These are phyloP conservation scores for Balakata baccata DNA, from an alignment of 345 rosid species.

Conservation along the genomic window DNA sequence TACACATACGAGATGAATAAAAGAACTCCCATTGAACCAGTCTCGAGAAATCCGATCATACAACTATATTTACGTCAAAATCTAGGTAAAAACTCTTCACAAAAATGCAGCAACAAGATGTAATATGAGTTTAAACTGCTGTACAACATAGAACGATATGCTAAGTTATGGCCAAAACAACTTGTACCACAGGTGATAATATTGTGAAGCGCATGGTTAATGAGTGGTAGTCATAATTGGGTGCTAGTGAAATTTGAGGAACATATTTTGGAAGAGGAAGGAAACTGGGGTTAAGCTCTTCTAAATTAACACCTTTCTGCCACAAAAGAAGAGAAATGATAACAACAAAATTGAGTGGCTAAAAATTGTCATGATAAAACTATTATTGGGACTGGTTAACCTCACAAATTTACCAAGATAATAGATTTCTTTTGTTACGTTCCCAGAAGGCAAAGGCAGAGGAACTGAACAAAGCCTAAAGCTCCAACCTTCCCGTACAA, in stretches of 20 bases:
- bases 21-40: neutral
- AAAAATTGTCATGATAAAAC: neutral
- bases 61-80: neutral
- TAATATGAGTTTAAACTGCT: neutral
- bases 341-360: conserved; percentile 12
- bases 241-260: conserved; percentile 70
- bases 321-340: conserved; percentile 17
- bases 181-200: conserved; percentile 86
- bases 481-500: conserved; percentile 54
- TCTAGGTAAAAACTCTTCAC: neutral
- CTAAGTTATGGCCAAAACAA: neutral
- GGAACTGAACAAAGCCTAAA: conserved; percentile 65
- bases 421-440: conserved; percentile 37
- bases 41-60: neutral
- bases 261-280: conserved; percentile 81
- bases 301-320: conserved; percentile 53
- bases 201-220: conserved; percentile 77
- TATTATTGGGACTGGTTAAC: neutral
- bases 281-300: conserved; percentile 61
- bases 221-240: conserved; percentile 79
- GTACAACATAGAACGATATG: neutral
- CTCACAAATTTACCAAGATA: neutral
- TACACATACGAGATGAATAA: neutral
- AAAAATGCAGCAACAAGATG: neutral
- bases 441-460: conserved; percentile 57